Percentiles rank a stretch among this genome's conserved stretches.
phyloP scores from a whole-genome alignment of 2,329 filamentous ascomycete species.

The Alternaria brassicicola region DNA sequence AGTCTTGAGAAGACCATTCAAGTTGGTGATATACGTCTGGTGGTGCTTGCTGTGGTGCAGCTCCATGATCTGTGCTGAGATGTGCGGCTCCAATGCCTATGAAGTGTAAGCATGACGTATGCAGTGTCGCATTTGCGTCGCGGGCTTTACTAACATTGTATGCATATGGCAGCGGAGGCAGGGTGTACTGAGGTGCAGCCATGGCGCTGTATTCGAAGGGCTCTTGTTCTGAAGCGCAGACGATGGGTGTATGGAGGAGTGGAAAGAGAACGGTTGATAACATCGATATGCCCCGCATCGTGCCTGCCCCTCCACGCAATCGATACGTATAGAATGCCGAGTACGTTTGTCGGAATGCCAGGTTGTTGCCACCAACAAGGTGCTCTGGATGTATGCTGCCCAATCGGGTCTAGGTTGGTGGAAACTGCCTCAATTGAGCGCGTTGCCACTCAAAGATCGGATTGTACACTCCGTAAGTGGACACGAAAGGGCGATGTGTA shows the following conservation, averaged over 20 bases:
- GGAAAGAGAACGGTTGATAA: conserved; percentile 22
- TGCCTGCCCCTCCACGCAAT: conserved; percentile 17
- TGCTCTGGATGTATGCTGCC: conserved; percentile 29
- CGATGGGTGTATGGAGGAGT: conserved; percentile 15
- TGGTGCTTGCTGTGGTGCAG: conserved; percentile 82
- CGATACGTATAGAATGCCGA: conserved; percentile 5
- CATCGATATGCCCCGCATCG: conserved; percentile 32
- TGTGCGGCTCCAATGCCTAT: conserved; percentile 73
- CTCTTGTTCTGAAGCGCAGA: conserved; percentile 40
- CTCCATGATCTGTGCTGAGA: conserved; percentile 80
- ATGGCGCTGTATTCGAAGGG: conserved; percentile 46
- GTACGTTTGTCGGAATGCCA: conserved; percentile 24
- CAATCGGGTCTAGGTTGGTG: conserved; percentile 16
- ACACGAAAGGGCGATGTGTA: neutral
- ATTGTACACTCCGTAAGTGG: neutral
- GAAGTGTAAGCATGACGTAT: conserved; percentile 11
- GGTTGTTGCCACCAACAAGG: conserved; percentile 36
- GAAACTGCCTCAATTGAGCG: conserved; percentile 44
- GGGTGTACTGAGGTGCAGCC: conserved; percentile 58
- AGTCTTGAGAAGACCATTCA: conserved; percentile 69
- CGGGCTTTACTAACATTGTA: conserved; percentile 66
- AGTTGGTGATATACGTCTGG: conserved; percentile 76
- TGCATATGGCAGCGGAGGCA: conserved; percentile 70
- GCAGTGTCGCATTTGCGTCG: neutral
- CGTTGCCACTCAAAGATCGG: conserved; percentile 13